phyloP scores from a whole-genome alignment of 1,139 yeast genomes.

The Meyerozyma guilliermondii region DNA sequence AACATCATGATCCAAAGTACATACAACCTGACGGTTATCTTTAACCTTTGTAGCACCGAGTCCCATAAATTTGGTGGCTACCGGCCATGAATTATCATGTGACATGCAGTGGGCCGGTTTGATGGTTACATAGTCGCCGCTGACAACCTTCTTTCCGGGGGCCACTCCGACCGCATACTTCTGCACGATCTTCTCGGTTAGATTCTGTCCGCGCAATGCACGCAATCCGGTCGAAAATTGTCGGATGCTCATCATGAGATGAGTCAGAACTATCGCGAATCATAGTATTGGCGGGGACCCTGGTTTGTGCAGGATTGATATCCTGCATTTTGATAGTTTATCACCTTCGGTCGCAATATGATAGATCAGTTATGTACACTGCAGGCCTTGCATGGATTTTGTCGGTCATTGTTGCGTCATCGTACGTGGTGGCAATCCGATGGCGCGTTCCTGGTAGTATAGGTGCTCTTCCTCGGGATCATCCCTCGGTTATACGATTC shows the following conservation, averaged over 20 bases:
- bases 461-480: conserved; percentile 36
- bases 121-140: conserved; percentile 95
- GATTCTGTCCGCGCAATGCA: conserved; percentile 56
- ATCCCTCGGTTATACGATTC: conserved; percentile 34
- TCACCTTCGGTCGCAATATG: no score
- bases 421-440: conserved; percentile 40
- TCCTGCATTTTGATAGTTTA: no score
- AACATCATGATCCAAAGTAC: conserved; percentile 96
- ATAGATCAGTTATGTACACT: conserved; percentile 1
- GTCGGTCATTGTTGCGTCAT: conserved; percentile 26
- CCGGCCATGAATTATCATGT: conserved; percentile 99
- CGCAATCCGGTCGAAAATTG: conserved; percentile 8
- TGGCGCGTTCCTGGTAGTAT: conserved; percentile 20
- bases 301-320: conserved; percentile 2
- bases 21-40: conserved; percentile 85
- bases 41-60: conserved; percentile 82
- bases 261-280: conserved; percentile 23
- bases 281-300: conserved; percentile 18
- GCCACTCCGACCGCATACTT: conserved; percentile 83
- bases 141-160: conserved; percentile 61
- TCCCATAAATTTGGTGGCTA: conserved; percentile 92
- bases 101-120: conserved; percentile 98
- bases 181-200: conserved; percentile 95
- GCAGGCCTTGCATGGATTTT: conserved; percentile 4
- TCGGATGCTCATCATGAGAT: conserved; percentile 10